These are phyloP conservation scores for Glomus cerebriforme DNA, from an alignment of 192 early-diverging fungal genomes.

Conservation along the genomic window DNA sequence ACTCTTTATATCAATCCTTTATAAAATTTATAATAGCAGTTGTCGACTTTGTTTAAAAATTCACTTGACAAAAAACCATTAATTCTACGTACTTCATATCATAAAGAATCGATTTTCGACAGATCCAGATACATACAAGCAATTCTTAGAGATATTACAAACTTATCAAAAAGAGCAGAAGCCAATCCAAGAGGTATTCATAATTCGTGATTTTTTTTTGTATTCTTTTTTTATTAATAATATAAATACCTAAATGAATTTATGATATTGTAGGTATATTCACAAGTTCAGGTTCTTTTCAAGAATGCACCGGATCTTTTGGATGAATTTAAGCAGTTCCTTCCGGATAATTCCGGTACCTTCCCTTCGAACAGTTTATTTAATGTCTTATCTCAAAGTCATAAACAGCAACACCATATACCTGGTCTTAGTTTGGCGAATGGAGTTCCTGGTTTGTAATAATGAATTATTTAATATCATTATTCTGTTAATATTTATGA, in stretches of 20 bases:
- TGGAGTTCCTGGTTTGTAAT: conserved; percentile 49
- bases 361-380: conserved; percentile 47
- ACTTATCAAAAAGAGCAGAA: conserved; percentile 97
- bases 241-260: conserved; percentile 6
- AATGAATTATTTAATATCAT: neutral
- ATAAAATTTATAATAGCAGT: neutral
- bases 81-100: neutral
- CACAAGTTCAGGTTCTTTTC: conserved; percentile 91
- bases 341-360: conserved; percentile 83
- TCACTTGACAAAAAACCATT: neutral
- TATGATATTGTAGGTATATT: conserved; percentile 69
- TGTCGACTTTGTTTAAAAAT: too few species aligned
- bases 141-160: conserved; percentile 97
- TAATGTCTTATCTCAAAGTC: conserved; percentile 44
- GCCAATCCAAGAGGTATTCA: conserved; percentile 85
- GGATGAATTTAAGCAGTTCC: conserved; percentile 97
- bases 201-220: conserved; percentile 9
- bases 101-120: conserved; percentile 84
- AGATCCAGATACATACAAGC: conserved; percentile 95
- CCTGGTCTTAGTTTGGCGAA: conserved; percentile 50
- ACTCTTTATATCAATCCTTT: neutral
- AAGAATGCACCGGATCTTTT: conserved; percentile 83
- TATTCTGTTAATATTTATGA: neutral
- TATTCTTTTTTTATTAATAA: neutral
- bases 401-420: conserved; percentile 39